phyloP scores from a whole-genome alignment of 139 green algal genomes.

The Chlorella sp. region DNA sequence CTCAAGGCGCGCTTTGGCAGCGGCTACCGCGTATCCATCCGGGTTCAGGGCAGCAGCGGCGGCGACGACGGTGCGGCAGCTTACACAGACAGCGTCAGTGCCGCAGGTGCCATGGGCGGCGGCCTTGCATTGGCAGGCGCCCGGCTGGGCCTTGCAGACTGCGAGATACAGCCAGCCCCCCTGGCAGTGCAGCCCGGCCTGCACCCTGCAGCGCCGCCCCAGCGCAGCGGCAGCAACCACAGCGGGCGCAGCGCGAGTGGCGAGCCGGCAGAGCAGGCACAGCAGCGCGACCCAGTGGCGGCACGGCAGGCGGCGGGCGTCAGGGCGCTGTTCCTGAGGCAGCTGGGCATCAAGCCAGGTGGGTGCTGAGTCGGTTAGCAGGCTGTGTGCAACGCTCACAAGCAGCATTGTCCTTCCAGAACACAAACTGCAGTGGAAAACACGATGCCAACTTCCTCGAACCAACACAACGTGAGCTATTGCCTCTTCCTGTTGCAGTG shows the following conservation, averaged over 20 bases:
- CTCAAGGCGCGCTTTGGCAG: slow-evolving; percentile 92
- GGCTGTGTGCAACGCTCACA: too few relatives aligned
- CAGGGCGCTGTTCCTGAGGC: slow-evolving; percentile 20
- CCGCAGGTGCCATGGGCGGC: neutral
- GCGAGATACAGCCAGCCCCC: neutral
- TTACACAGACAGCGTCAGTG: too few relatives aligned
- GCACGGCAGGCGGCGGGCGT: slow-evolving; percentile 9
- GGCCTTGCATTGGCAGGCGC: neutral
- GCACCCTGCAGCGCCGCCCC: neutral
- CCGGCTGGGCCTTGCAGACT: neutral
- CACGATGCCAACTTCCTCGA: too few relatives aligned
- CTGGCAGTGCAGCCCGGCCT: too few relatives aligned
- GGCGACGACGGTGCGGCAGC: neutral
- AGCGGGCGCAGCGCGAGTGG: too few relatives aligned
- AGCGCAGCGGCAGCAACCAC: neutral
- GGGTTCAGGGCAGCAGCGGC: slow-evolving; percentile 16
- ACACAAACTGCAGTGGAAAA: too few relatives aligned
- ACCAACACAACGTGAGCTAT: too few relatives aligned
- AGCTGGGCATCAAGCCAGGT: slow-evolving; percentile 37
- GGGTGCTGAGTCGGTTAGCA: too few relatives aligned
- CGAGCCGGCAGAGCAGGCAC: neutral
- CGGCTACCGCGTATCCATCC: slow-evolving; percentile 73
- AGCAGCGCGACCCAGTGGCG: neutral
- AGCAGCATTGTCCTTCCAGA: too few relatives aligned
- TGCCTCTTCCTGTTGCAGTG: slow-evolving; percentile 28